These are phyloP conservation scores for Pseudozyma thailandica DNA, from an alignment of 1,284 basidiomycete genomes.

Conservation along the genomic window DNA sequence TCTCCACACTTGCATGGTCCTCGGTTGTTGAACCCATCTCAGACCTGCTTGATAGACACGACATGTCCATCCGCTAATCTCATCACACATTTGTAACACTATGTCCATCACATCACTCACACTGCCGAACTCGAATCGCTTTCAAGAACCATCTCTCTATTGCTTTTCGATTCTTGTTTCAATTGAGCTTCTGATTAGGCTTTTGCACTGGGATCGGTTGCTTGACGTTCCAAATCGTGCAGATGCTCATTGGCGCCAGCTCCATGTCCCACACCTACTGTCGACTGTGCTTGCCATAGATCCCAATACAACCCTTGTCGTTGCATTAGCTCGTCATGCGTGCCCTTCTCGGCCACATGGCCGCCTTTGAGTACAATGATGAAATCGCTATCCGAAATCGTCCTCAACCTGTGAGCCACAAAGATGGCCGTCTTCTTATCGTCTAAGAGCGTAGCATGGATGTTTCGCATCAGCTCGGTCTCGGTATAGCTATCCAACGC, in stretches of 20 bases:
- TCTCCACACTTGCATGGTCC: constrained; percentile 8
- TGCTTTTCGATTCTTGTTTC: neutral
- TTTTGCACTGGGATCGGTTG: neutral
- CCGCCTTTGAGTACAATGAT: constrained; percentile 64
- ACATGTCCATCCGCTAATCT: constrained; percentile 21
- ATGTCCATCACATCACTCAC: neutral
- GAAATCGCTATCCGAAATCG: constrained; percentile 80
- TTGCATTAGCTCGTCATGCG: constrained; percentile 54
- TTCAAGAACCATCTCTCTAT: neutral
- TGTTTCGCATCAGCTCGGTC: constrained; percentile 92
- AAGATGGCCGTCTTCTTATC: constrained; percentile 90
- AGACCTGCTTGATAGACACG: constrained; percentile 22
- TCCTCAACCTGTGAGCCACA: constrained; percentile 76
- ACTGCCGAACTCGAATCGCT: neutral
- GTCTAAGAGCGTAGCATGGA: constrained; percentile 81
- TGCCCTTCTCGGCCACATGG: constrained; percentile 57
- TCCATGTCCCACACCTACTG: constrained; percentile 49
- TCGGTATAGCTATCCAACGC: constrained; percentile 95
- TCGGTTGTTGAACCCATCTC: constrained; percentile 22
- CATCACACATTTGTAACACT: neutral
- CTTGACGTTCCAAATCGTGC: constrained; percentile 32
- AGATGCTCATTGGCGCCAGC: constrained; percentile 47
- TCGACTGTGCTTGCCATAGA: constrained; percentile 59
- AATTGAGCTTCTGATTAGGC: neutral
- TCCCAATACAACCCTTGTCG: constrained; percentile 60